These are phyloP conservation scores for Linnemannia hyalina DNA, from an alignment of 192 early-diverging fungal genomes.

Conservation along the genomic window DNA sequence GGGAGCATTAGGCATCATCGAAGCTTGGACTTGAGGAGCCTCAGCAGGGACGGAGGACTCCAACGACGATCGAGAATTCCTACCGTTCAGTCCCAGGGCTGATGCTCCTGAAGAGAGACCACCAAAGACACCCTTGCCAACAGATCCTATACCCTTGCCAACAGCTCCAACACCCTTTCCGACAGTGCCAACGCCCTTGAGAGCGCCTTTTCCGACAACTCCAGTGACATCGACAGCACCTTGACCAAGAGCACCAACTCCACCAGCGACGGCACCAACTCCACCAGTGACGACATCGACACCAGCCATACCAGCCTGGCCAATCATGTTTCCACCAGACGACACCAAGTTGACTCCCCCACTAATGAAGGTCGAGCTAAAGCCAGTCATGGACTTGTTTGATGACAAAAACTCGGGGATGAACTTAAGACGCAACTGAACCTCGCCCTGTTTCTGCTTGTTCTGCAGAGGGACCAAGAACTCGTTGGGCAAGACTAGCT, in stretches of 20 bases:
- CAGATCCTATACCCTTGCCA: conserved; percentile 45
- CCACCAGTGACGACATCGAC: conserved; percentile 39
- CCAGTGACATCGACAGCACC: conserved; percentile 36
- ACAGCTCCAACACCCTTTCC: conserved; percentile 48
- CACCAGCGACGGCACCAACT: conserved; percentile 35
- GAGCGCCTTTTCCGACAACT: conserved; percentile 35
- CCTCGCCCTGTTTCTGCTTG: conserved; percentile 50
- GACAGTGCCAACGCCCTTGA: conserved; percentile 53
- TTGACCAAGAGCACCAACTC: conserved; percentile 41
- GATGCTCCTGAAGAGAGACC: conserved; percentile 42
- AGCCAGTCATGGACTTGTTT: conserved; percentile 27
- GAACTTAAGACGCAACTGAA: conserved; percentile 72
- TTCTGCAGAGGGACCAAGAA: conserved; percentile 59
- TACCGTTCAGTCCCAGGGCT: conserved; percentile 35
- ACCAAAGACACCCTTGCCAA: conserved; percentile 54
- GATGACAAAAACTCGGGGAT: conserved; percentile 58
- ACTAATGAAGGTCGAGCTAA: conserved; percentile 70
- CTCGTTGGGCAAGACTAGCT: conserved; percentile 63
- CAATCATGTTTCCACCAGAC: conserved; percentile 55
- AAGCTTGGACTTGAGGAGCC: conserved; percentile 31
- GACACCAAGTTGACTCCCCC: conserved; percentile 69
- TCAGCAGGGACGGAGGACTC: conserved; percentile 55
- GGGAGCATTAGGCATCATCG: conserved; percentile 17
- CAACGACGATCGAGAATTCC: conserved; percentile 18
- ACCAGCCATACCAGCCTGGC: conserved; percentile 44